Conservation (phyloP, 805 yeast species). For the Metschnikowia matae region DNA sequence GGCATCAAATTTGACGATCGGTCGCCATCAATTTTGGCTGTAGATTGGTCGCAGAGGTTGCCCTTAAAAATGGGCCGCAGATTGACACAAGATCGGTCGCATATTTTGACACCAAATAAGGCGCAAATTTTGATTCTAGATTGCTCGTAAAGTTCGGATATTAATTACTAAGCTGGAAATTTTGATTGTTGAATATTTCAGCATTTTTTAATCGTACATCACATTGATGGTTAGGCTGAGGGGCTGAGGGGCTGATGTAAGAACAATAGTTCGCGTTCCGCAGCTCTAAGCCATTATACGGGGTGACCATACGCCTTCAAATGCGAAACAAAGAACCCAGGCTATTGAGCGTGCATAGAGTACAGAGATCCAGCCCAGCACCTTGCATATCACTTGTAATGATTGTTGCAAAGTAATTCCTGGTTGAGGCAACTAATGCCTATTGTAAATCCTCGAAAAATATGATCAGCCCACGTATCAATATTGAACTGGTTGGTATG, state of each 20-base stretch:
- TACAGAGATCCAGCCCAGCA: neutral
- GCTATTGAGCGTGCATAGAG: neutral
- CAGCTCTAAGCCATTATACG: neutral
- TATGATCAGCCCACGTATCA: neutral
- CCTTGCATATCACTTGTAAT: neutral
- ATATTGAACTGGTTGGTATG: neutral
- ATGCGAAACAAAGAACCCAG: neutral
- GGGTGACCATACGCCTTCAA: neutral
- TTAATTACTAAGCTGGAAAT: neutral
- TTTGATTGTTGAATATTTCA: too few relatives aligned
- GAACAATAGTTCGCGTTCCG: neutral
- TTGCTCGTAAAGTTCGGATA: too few relatives aligned
- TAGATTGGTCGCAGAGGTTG: too few relatives aligned
- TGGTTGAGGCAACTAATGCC: neutral
- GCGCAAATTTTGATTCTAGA: too few relatives aligned
- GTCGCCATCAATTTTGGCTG: too few relatives aligned
- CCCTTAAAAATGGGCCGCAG: too few relatives aligned
- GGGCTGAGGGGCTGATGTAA: neutral
- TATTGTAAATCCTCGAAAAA: neutral
- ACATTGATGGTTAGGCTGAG: neutral
- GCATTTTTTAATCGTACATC: neutral
- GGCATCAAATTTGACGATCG: too few relatives aligned
- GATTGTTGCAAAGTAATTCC: neutral
- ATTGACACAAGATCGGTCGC: too few relatives aligned
- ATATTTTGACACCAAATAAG: too few relatives aligned